Evolutionary conservation across 495 filamentous ascomycete species (phyloP).

Genomic region (Aspergillus nidulans): DNA sequence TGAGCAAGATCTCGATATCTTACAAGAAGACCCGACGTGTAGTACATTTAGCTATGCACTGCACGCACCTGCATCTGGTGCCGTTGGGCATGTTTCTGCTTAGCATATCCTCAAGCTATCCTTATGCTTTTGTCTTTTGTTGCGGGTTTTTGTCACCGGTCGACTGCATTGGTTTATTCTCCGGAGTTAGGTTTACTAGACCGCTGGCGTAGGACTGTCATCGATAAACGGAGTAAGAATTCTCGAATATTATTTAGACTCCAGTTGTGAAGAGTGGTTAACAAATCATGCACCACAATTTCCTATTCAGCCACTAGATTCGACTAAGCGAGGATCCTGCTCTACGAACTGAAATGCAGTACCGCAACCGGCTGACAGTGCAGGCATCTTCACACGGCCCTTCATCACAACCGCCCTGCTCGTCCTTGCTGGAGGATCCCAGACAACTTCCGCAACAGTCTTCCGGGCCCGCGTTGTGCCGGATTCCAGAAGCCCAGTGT

Average conservation of each 20-base stretch:
- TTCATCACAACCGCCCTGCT: slow-evolving; percentile 24
- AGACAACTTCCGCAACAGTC: slow-evolving; percentile 37
- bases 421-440: slow-evolving; percentile 29
- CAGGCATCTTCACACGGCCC: slow-evolving; percentile 17
- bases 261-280: neutral
- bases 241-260: neutral
- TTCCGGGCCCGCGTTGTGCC: slow-evolving; percentile 19
- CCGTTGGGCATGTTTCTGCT: slow-evolving; percentile 1
- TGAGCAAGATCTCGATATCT: slow-evolving; percentile 36
- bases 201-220: neutral
- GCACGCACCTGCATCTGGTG: slow-evolving; percentile 16
- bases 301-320: neutral
- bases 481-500: slow-evolving; percentile 25
- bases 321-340: neutral
- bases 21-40: slow-evolving; percentile 39
- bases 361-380: neutral
- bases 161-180: neutral
- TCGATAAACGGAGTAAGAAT: neutral
- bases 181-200: neutral
- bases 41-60: slow-evolving; percentile 43
- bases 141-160: neutral
- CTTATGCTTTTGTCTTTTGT: neutral
- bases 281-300: neutral
- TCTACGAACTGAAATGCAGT: slow-evolving; percentile 5
- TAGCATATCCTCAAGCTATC: neutral